These are phyloP conservation scores for Annulohypoxylon bovei DNA, from an alignment of 495 filamentous ascomycete genomes.

Conservation along the genomic window DNA sequence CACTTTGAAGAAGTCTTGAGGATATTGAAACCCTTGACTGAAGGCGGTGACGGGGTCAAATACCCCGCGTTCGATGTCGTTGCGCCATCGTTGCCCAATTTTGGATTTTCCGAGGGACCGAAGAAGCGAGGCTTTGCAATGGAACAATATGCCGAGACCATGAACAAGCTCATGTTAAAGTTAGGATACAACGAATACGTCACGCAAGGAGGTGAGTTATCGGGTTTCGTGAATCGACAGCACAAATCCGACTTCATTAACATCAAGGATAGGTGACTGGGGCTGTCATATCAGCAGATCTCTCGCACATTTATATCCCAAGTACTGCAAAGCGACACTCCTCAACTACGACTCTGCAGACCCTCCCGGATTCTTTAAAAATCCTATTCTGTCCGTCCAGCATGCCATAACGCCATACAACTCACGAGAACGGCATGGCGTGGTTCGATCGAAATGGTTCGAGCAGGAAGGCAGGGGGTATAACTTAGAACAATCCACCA, in stretches of 20 bases:
- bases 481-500: slow-evolving; percentile 64
- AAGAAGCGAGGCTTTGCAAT: slow-evolving; percentile 65
- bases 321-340: slow-evolving; percentile 68
- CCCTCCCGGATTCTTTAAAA: slow-evolving; percentile 46
- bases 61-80: slow-evolving; percentile 70
- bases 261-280: slow-evolving; percentile 64
- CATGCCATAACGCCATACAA: slow-evolving; percentile 52
- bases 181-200: slow-evolving; percentile 73
- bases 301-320: slow-evolving; percentile 66
- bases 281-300: slow-evolving; percentile 69
- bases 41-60: slow-evolving; percentile 50
- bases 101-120: slow-evolving; percentile 68
- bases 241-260: background rate
- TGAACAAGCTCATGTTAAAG: slow-evolving; percentile 71
- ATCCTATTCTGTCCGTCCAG: slow-evolving; percentile 57
- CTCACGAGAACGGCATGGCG: slow-evolving; percentile 52
- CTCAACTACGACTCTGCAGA: slow-evolving; percentile 65
- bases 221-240: slow-evolving; percentile 19
- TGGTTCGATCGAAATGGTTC: slow-evolving; percentile 64
- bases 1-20: slow-evolving; percentile 73
- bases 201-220: slow-evolving; percentile 54
- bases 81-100: slow-evolving; percentile 73
- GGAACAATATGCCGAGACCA: slow-evolving; percentile 67
- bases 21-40: slow-evolving; percentile 65
- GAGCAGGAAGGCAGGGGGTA: slow-evolving; percentile 64